Percentiles rank a stretch among this genome's conserved stretches.
phyloP scores from a whole-genome alignment of 352 stramenopile genomes.

The Phytopythium litorale region DNA sequence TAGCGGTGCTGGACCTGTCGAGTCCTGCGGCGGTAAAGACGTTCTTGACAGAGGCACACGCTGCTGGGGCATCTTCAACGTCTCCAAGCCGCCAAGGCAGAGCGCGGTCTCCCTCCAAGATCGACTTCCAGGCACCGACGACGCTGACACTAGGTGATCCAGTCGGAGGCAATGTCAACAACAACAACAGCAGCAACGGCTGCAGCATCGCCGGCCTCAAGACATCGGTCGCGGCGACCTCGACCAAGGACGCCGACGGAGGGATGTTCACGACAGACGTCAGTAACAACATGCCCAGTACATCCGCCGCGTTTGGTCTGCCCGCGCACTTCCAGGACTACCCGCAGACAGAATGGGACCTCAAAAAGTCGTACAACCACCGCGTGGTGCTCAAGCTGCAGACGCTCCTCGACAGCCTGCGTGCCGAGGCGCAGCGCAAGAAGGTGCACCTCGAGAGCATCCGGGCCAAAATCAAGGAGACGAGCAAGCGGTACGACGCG shows the following conservation, averaged over 20 bases:
- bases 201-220: not conserved
- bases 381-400: constrained; percentile 76
- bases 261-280: constrained; percentile 2
- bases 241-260: constrained; percentile 20
- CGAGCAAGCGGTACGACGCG: constrained; percentile 48
- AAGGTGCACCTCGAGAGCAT: constrained; percentile 55
- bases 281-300: constrained; percentile 15
- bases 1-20: not conserved
- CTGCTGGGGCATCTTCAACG: not conserved
- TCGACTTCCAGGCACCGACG: not conserved
- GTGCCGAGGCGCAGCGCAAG: constrained; percentile 56
- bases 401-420: constrained; percentile 60
- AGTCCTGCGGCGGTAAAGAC: constrained; percentile 2
- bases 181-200: not conserved
- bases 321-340: constrained; percentile 77
- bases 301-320: constrained; percentile 53
- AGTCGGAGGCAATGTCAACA: not conserved
- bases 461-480: constrained; percentile 63
- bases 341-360: constrained; percentile 69
- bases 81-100: not conserved
- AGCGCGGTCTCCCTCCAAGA: not conserved
- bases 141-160: not conserved
- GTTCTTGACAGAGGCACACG: not conserved
- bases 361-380: constrained; percentile 78
- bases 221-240: not conserved